Evolutionary conservation across 225 moss, liverwort and hornwort genomes (phyloP), one percentile per base, ranked within the genome.

Genomic region (Physcomitrium patens): DNA sequence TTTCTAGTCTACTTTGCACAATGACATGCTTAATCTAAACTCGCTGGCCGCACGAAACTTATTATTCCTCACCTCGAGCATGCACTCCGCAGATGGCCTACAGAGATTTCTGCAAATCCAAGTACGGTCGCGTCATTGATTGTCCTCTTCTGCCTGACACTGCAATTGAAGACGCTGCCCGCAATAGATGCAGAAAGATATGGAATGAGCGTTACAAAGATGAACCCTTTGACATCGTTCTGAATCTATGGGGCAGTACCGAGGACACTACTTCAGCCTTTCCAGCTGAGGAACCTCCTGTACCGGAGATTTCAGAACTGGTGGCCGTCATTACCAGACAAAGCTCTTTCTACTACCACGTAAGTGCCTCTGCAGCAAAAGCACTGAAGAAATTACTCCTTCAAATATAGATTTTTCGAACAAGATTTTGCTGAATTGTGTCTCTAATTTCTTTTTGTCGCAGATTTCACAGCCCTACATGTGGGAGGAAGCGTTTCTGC

Each of bases 341-440:
- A 77, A 94, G 96, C 79, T 92, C 94, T 45, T 97, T 97, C 83
- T 92, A 92, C 73, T 90, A 91, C 63, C 94, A 97, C 84, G 96
- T 91, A 67, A 81, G 68, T 59, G 15, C 3, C 10, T 57, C 48
- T 58, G 19, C 49, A 49, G 49, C 5, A 49, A 7, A 37, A 37
- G 2, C 31, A 1, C 5, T 1, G 5, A 37, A 4, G 31, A 37
- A 4, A 4, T 37, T 37, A 37, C 5, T 37, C 31, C 31, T 37
- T 37, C 31, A 37, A 4, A 37, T 37, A 7, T 7, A 2, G 5
- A 0, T 37, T 37, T 37, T 7, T 37, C 31, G 1, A 24, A 24
- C 24, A 24, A 24, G 24, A 24, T 24, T 24, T 24, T 1, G 24
- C 24, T 37, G 4, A 37, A 37, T 2, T 37, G 7, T 37, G 31